Conservation (phyloP, 495 filamentous ascomycete species). For the Sabuloglossum arenarium region DNA sequence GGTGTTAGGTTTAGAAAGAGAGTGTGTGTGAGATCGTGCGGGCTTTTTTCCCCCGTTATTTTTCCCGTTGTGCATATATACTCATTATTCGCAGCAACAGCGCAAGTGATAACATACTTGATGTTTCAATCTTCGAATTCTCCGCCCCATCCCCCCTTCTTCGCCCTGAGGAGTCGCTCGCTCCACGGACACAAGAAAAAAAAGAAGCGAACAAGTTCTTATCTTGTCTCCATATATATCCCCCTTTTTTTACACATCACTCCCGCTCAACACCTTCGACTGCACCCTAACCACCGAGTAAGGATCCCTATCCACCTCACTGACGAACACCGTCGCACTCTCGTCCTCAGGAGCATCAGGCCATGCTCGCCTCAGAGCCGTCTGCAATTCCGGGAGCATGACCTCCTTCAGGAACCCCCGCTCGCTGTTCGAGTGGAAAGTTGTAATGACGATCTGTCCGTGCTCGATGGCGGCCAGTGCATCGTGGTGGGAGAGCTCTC, state of each 20-base stretch:
- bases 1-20: neutral
- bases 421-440: slow-evolving; percentile 87
- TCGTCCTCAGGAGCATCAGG: slow-evolving; percentile 17
- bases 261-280: too few relatives aligned
- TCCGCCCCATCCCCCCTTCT: too few relatives aligned
- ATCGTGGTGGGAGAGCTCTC: slow-evolving; percentile 84
- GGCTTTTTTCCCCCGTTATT: too few relatives aligned
- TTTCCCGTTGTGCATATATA: too few relatives aligned
- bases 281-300: slow-evolving; percentile 35
- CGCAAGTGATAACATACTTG: too few relatives aligned
- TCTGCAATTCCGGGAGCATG: slow-evolving; percentile 42
- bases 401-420: slow-evolving; percentile 52
- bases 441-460: slow-evolving; percentile 66
- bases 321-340: slow-evolving; percentile 40
- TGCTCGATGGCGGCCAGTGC: slow-evolving; percentile 67
- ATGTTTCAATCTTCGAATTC: too few relatives aligned
- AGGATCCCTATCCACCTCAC: slow-evolving; percentile 60
- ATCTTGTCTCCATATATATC: neutral
- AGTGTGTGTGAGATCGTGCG: neutral
- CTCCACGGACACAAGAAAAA: too few relatives aligned
- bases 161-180: too few relatives aligned
- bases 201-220: neutral
- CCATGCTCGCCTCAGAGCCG: slow-evolving; percentile 24
- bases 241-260: too few relatives aligned
- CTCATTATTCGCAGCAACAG: too few relatives aligned